phyloP scores from a whole-genome alignment of 2,329 filamentous ascomycete genomes.

The Daldinia sp. region DNA sequence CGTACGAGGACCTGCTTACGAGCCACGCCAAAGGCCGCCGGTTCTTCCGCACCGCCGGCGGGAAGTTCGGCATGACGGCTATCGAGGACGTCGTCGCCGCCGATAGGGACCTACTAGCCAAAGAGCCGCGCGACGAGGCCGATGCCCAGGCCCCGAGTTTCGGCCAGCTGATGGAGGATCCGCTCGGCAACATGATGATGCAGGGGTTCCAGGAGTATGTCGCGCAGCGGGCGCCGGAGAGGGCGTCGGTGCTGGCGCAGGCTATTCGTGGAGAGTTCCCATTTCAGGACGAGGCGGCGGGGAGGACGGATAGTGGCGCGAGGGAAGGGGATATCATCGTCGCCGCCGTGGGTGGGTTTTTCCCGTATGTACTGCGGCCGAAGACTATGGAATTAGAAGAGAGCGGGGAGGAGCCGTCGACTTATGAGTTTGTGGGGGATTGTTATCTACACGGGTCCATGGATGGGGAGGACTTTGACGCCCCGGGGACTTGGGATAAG shows the following conservation, averaged over 20 bases:
- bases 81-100: conserved; percentile 36
- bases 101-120: conserved; percentile 8
- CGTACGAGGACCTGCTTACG: conserved; percentile 24
- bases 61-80: conserved; percentile 39
- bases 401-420: conserved; percentile 18
- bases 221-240: conserved; percentile 10
- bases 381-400: too few species aligned
- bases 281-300: conserved; percentile 4
- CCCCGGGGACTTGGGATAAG: background rate
- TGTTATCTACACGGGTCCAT: conserved; percentile 40
- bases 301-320: conserved; percentile 21
- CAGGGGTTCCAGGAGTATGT: conserved; percentile 33
- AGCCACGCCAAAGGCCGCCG: conserved; percentile 27
- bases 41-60: conserved; percentile 38
- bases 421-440: conserved; percentile 39
- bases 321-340: conserved; percentile 36
- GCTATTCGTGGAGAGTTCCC: conserved; percentile 28
- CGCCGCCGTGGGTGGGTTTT: conserved; percentile 38
- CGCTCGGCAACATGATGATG: conserved; percentile 25
- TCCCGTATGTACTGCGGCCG: conserved; percentile 37
- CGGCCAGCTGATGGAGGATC: conserved; percentile 27
- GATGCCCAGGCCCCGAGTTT: background rate
- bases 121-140: background rate
- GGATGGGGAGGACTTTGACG: conserved; percentile 39
- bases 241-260: conserved; percentile 9